Evolutionary conservation across 108 stramenopile species (phyloP), one percentile per base, ranked within the genome.

Genomic region (Fistulifera solaris): DNA sequence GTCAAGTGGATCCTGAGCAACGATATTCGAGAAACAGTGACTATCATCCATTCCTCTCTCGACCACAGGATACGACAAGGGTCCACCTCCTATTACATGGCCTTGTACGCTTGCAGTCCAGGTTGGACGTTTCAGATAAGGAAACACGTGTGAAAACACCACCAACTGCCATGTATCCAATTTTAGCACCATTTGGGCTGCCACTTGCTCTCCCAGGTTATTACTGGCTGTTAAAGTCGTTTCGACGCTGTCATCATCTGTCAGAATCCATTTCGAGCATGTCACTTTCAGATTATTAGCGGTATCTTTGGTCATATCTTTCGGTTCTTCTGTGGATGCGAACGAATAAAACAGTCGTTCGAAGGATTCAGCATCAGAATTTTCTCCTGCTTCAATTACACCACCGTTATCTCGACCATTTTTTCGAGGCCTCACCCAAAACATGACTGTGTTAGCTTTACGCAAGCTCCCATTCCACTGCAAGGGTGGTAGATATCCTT

Each of bases 81-180:
- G 87, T 21, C 84, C 87, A 45, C 52, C 55, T 16, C 59, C 71
- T 46, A 72, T 67, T 17, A 77, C 71, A 10, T 66, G 67, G 28
- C 91, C 91, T 64, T 93, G 76, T 15, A 93, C 78, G 41, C 73
- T 76, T 15, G 88, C 48, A 17, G 73, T 79, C 66, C 87, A 72
- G 27, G 83, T 68, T 6, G 91, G 85, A 19, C 86, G 75, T 41
- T 87, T 81, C 0, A 93, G 62, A 50, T 93, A 93, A 4, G 87
- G 91, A 64, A 82, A 84, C 15, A 75, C 70, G 59, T 93, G 91
- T 17, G 76, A 72, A 50, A 88, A 74, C 27, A 71, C 76, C 27
- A 93, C 56, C 50, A 93, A 58, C 44, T 65, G 55, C 91, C 91
- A 93, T 60, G 77, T 68, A 50, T 72, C 68, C 0, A 76, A 71